A percentile compares a stretch with the other conserved stretches of the same genome.
phyloP scores from a whole-genome alignment of 768 basidiomycete species.

The Terana coerulea region DNA sequence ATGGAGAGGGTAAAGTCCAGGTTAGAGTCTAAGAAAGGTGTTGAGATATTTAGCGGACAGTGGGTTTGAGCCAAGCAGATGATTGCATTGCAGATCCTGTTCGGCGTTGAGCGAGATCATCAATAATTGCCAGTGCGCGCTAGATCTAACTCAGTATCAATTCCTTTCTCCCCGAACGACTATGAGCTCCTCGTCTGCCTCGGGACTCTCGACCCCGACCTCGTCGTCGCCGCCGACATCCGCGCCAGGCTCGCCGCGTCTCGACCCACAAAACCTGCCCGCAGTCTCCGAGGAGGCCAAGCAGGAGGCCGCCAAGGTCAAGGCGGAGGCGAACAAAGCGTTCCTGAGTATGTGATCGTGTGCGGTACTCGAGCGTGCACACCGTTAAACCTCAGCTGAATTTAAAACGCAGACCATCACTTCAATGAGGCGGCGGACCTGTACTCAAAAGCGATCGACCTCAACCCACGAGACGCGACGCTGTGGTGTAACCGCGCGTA shows the following conservation, averaged over 20 bases:
- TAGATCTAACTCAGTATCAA: not conserved
- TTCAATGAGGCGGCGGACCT: constrained; percentile 73
- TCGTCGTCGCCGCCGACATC: constrained; percentile 53
- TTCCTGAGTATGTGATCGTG: constrained; percentile 56
- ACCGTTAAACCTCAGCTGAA: not conserved
- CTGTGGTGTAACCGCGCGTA: constrained; percentile 95
- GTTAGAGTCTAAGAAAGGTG: too few species aligned
- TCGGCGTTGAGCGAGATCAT: too few species aligned
- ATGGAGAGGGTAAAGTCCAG: too few species aligned
- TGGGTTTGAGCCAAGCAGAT: too few species aligned
- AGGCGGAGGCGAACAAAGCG: constrained; percentile 84
- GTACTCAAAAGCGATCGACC: constrained; percentile 81
- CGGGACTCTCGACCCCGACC: constrained; percentile 39
- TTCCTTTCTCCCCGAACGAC: constrained; percentile 1
- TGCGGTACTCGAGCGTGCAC: not conserved
- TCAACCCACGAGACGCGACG: constrained; percentile 85
- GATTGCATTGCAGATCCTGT: too few species aligned
- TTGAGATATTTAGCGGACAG: too few species aligned
- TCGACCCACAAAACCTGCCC: constrained; percentile 46
- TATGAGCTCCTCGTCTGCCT: constrained; percentile 29
- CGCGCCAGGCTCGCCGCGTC: constrained; percentile 53
- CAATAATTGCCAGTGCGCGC: too few species aligned
- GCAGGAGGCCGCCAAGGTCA: constrained; percentile 65
- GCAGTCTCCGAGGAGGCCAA: constrained; percentile 71
- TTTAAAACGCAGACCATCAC: constrained; percentile 50